Evolutionary conservation across 164 flowering plant genomes (phyloP).

Genomic region (Nymphaea colorata): DNA sequence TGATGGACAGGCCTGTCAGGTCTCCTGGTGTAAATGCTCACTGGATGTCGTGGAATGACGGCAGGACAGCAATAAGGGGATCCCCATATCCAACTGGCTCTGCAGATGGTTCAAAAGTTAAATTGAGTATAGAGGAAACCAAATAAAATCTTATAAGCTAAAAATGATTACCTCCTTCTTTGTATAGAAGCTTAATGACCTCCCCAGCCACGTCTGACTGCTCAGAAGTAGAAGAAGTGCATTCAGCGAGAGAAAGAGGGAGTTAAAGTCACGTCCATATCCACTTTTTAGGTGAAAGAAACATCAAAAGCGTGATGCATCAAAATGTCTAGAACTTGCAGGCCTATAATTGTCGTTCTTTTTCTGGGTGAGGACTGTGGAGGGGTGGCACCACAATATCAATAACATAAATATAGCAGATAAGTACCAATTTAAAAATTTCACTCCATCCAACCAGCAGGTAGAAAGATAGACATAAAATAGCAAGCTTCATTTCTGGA

Average conservation of each 20-base stretch:
- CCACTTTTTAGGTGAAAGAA: too few relatives aligned
- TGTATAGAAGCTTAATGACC: slow-evolving; percentile 53
- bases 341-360: too few relatives aligned
- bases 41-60: slow-evolving; percentile 60
- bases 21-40: slow-evolving; percentile 11
- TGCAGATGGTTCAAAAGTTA: slow-evolving; percentile 20
- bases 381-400: too few relatives aligned
- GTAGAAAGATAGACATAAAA: too few relatives aligned
- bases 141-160: neutral
- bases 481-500: too few relatives aligned
- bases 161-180: slow-evolving; percentile 62
- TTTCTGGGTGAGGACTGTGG: too few relatives aligned
- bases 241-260: neutral
- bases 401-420: too few relatives aligned
- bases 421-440: too few relatives aligned
- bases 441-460: too few relatives aligned
- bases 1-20: neutral
- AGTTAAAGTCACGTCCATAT: neutral
- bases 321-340: too few relatives aligned
- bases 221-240: slow-evolving; percentile 6
- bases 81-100: slow-evolving; percentile 94
- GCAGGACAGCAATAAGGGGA: slow-evolving; percentile 82
- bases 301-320: too few relatives aligned
- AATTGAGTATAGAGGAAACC: neutral
- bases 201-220: slow-evolving; percentile 93